Percentiles rank a stretch among this genome's conserved stretches.
These are phyloP conservation scores for Barnettozyma salicaria DNA, from an alignment of 805 yeast genomes.

Conservation along the genomic window DNA sequence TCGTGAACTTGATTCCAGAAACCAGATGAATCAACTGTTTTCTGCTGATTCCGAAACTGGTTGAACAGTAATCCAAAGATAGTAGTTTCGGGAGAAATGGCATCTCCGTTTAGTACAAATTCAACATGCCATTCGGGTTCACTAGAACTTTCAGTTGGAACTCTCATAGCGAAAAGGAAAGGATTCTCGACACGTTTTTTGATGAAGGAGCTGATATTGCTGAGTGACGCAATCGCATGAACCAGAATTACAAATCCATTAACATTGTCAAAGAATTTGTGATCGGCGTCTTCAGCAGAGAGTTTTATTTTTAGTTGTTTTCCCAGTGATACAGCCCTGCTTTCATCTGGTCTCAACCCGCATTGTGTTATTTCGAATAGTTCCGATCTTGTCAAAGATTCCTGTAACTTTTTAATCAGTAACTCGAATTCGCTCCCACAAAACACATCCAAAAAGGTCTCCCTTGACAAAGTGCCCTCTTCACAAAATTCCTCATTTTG, in stretches of 20 bases:
- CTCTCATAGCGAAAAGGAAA: slow-evolving; percentile 20
- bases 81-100: slow-evolving; percentile 59
- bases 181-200: slow-evolving; percentile 31
- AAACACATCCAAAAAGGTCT: slow-evolving; percentile 39
- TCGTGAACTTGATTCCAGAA: slow-evolving; percentile 57
- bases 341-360: slow-evolving; percentile 33
- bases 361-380: slow-evolving; percentile 53
- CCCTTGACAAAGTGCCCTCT: slow-evolving; percentile 32
- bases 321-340: slow-evolving; percentile 57
- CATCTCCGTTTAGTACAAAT: slow-evolving; percentile 52
- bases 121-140: slow-evolving; percentile 37
- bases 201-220: slow-evolving; percentile 39
- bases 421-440: slow-evolving; percentile 34
- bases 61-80: slow-evolving; percentile 69
- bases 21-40: slow-evolving; percentile 39
- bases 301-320: slow-evolving; percentile 63
- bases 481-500: slow-evolving; percentile 20
- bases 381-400: slow-evolving; percentile 67
- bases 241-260: slow-evolving; percentile 32
- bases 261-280: slow-evolving; percentile 21
- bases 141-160: not conserved
- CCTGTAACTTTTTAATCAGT: slow-evolving; percentile 59
- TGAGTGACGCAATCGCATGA: slow-evolving; percentile 50
- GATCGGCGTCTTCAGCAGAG: slow-evolving; percentile 31
- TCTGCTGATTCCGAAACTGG: slow-evolving; percentile 33